Evolutionary conservation across 352 stramenopile species (phyloP), one percentile per base, ranked within the genome.

Genomic region (Phytophthora europaea): DNA sequence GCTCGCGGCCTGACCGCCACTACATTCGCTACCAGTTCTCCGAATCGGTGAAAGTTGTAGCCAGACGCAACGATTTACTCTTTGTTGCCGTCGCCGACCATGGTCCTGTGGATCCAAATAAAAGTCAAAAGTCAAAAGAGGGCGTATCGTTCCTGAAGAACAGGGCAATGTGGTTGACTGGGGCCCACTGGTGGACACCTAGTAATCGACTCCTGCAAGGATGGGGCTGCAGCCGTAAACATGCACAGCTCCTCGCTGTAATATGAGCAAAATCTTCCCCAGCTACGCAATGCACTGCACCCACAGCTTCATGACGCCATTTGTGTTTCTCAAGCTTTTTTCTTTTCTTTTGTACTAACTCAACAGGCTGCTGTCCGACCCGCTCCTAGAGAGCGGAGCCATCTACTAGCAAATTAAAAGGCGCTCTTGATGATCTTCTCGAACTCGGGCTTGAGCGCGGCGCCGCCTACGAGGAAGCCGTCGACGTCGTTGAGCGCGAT

Each of bases 401-500:
- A 34, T 26, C n/a, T 45, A 23, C 34, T 45, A 6, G 38, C 38
- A 15, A 45, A 50, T 82, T 79, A 85, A 31, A 77, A 71, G 9
- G 81, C 81, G 56, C 70, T 82, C 64, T 81, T 78, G 59, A 88
- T 86, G 71, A 90, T 90, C 61, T 95, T 96, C 73, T 97, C 91
- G 69, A 98, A 97, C 51, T 98, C 89, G 26, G 87, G 81, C 72
- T 96, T 97, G 53, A 98, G 82, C 7, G 91, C 94, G 12, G 93
- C 93, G 38, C 93, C 93, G 58, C 93, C 93, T 8, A 98, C 92
- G 9, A 98, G 83, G 80, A 98, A 98, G 33, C 93, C 93, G 64
- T 98, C 93, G 15, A 88, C 81, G 51, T 88, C 82, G 31, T 88
- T 61, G n/a, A 94, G 84, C 26, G 81, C 78, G 56, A 96, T 94